Conservation (phyloP, 2,329 filamentous ascomycete genomes). For the Scytalidium lignicola region DNA sequence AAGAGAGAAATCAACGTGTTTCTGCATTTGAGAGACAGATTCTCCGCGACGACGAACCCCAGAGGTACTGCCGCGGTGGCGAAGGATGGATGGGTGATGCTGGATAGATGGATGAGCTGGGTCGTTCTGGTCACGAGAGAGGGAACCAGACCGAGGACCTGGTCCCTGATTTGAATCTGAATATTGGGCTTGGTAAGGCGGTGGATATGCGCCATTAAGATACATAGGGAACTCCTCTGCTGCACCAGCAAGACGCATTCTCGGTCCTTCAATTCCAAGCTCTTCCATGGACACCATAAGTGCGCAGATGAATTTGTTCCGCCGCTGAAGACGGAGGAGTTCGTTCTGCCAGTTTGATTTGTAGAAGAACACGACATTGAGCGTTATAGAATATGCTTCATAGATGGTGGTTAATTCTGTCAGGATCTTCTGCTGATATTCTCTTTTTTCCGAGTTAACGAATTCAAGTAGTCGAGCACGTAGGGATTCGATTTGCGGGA, state of each 20-base stretch:
- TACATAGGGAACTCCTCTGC: conserved; percentile 23
- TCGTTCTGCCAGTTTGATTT: conserved; percentile 98
- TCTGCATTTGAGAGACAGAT: conserved; percentile 51
- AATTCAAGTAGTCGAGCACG: conserved; percentile 78
- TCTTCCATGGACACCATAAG: conserved; percentile 72
- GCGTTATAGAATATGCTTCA: conserved; percentile 77
- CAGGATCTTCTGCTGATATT: conserved; percentile 80
- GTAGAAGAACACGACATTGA: conserved; percentile 97
- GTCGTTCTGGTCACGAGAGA: conserved; percentile 33
- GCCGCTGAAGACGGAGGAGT: conserved; percentile 77
- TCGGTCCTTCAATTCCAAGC: conserved; percentile 29
- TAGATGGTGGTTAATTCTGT: conserved; percentile 77
- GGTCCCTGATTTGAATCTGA: conserved; percentile 6
- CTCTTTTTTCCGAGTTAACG: conserved; percentile 78
- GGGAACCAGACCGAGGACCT: conserved; percentile 25
- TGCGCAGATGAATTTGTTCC: conserved; percentile 92
- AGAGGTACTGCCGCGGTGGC: conserved; percentile 37
- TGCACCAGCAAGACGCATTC: conserved; percentile 26
- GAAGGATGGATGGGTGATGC: conserved; percentile 49
- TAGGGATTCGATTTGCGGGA: conserved; percentile 77
- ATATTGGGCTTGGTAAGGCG: conserved; percentile 2
- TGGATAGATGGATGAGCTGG: conserved; percentile 18
- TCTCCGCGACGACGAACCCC: conserved; percentile 47
- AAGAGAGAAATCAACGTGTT: conserved; percentile 65
- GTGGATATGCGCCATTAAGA: conserved; percentile 23